A percentile compares a stretch with the other conserved stretches of the same genome.
phyloP scores from a whole-genome alignment of 1,284 basidiomycete species.

The Austroboletus olivaceoglutinosus region DNA sequence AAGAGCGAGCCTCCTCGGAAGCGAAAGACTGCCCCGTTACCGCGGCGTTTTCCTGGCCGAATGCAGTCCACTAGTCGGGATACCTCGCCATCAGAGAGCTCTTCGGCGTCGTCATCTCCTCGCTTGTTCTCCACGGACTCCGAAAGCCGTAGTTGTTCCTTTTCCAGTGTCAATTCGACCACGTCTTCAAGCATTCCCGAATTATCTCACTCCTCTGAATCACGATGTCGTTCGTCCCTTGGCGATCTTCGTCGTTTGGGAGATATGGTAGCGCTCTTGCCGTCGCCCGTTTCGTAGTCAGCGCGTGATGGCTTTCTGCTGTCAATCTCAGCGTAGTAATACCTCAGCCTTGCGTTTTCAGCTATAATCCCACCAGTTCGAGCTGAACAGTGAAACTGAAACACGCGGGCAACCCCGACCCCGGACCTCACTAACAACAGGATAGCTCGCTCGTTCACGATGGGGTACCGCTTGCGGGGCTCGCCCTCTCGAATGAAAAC shows the following conservation, averaged over 20 bases:
- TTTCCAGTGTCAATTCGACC: not conserved
- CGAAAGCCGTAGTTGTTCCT: slow-evolving; percentile 3
- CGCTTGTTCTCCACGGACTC: slow-evolving; percentile 1
- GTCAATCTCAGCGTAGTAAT: not conserved
- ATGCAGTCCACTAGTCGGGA: not conserved
- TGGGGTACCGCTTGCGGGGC: not conserved
- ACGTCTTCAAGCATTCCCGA: slow-evolving; percentile 3
- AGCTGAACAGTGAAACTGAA: not conserved
- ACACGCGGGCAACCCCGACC: not conserved
- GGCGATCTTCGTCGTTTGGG: not conserved
- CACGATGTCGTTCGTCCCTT: not conserved
- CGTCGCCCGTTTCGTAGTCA: not conserved
- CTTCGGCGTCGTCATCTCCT: slow-evolving; percentile 8
- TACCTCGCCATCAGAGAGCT: slow-evolving; percentile 8
- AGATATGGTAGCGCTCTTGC: not conserved
- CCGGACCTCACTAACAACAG: not conserved
- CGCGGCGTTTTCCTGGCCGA: slow-evolving; percentile 2
- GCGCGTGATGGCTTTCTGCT: not conserved
- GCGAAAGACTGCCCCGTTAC: slow-evolving; percentile 12
- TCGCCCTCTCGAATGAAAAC: too few relatives aligned
- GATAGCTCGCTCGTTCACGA: not conserved
- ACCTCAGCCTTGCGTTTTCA: not conserved
- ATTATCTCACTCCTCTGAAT: not conserved
- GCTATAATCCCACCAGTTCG: not conserved
- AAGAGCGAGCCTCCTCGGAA: not conserved